Evolutionary conservation across 352 stramenopile species (phyloP).

Genomic region (Pythium sp.): DNA sequence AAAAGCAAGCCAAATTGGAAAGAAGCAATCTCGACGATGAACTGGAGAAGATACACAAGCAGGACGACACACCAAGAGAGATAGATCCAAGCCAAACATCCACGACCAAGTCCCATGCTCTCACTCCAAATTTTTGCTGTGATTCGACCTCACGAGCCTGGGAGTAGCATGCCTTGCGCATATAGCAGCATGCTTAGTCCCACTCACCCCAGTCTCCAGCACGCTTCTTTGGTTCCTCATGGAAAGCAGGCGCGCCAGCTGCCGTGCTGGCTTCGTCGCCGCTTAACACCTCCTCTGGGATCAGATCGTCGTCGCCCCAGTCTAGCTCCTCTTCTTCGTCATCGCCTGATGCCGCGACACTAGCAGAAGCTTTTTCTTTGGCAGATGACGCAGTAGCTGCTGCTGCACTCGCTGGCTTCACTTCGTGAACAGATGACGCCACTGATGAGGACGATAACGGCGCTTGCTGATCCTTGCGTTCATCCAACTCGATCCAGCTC

Average conservation of each 20-base stretch:
- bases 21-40: not conserved
- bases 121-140: not conserved
- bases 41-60: not conserved
- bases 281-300: constrained; percentile 21
- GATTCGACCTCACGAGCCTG: constrained; percentile 9
- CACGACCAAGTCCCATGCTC: not conserved
- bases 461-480: constrained; percentile 44
- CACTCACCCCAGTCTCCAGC: constrained; percentile 71
- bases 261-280: constrained; percentile 15
- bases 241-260: constrained; percentile 17
- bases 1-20: not conserved
- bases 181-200: constrained; percentile 33
- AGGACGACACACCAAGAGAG: not conserved
- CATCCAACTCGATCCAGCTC: constrained; percentile 67
- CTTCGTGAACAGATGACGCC: constrained; percentile 31
- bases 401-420: not conserved
- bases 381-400: not conserved
- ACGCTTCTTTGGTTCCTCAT: constrained; percentile 36
- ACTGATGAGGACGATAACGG: constrained; percentile 43
- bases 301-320: constrained; percentile 63
- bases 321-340: constrained; percentile 51
- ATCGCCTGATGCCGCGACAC: constrained; percentile 9
- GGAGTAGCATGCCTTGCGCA: not conserved
- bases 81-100: not conserved
- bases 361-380: not conserved